Evolutionary conservation across 345 rosid species (phyloP), one percentile per base, ranked within the genome.

Genomic region (Erodium maritimum): DNA sequence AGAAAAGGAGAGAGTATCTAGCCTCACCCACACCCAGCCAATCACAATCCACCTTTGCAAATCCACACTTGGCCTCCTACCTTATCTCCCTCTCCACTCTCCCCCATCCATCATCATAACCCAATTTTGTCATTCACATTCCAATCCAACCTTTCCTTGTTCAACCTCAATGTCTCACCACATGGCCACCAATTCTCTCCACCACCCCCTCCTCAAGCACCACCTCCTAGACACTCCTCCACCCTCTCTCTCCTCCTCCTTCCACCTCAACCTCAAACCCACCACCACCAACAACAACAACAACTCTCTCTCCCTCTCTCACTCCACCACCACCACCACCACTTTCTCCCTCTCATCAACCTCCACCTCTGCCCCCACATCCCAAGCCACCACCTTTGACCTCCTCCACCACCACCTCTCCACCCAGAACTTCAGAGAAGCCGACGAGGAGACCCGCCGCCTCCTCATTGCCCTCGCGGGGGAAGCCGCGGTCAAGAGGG

Each of bases 391-490:
- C 21, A 69, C 82, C 59, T 80, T 82, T 22, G 91, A 85, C 75
- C 72, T 80, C 76, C 87, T 93, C 67, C 71, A 60, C 2, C 76
- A 70, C 6, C 90, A 87, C 64, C 80, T 93, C 37, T 71, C 76
- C 18, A 46, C 63, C 58, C 87, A 80, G 57, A 68, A 93, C 75
- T 86, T 80, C 81, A 77, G 91, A 16, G 73, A 76, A 70, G 99
- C 99, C 0, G 99, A 93, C 53, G 99, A 93, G 21, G 96, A 86
- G 54, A 89, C 94, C 17, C 83, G 99, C 25, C 79, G 90, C 21
- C 83, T 91, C 19, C 83, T 91, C 78, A 83, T 88, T 19, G 78
- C 73, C 52, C 80, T 93, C 0, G 80, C 94, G 0, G 96, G 96
- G 1, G 96, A 93, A 66, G 64, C 89, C 0, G 85, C 99, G 1